These are phyloP conservation scores for Daldinia sp. DNA, from an alignment of 2,329 filamentous ascomycete genomes.

Conservation along the genomic window DNA sequence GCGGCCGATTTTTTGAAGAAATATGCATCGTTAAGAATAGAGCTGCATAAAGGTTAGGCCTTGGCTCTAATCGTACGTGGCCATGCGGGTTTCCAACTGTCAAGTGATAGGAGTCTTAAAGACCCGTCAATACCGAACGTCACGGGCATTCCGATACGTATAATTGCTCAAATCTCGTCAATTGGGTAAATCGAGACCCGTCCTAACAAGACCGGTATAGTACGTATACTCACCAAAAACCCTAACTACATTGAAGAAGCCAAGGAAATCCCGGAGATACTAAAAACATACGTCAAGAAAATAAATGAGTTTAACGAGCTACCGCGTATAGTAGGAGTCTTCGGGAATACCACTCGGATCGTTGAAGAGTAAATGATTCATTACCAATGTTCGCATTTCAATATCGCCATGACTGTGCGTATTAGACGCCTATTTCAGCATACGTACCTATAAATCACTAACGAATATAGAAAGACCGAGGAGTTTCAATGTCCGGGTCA, in stretches of 20 bases:
- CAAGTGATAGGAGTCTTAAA: background rate
- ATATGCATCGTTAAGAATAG: background rate
- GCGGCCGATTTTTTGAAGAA: background rate
- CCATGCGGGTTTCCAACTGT: background rate
- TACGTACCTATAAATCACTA: no score
- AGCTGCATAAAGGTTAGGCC: background rate
- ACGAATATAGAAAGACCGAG: no score
- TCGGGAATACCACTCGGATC: constrained; percentile 22
- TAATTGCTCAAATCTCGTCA: constrained; percentile 42
- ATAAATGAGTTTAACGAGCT: no score
- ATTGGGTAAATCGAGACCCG: constrained; percentile 35
- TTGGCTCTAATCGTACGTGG: background rate
- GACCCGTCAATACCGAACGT: background rate
- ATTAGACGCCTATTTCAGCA: no score
- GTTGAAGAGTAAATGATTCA: no score
- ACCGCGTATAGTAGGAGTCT: no score
- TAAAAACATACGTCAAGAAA: no score
- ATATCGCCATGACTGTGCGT: no score
- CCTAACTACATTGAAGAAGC: background rate
- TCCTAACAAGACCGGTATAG: background rate
- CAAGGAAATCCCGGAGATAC: no score
- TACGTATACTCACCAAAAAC: background rate
- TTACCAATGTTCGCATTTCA: no score
- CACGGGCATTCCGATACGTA: constrained; percentile 36
- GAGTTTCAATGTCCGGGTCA: no score